Evolutionary conservation across 768 basidiomycete genomes (phyloP), one percentile per base, ranked within the genome.

Genomic region (Tulasnella sp.): DNA sequence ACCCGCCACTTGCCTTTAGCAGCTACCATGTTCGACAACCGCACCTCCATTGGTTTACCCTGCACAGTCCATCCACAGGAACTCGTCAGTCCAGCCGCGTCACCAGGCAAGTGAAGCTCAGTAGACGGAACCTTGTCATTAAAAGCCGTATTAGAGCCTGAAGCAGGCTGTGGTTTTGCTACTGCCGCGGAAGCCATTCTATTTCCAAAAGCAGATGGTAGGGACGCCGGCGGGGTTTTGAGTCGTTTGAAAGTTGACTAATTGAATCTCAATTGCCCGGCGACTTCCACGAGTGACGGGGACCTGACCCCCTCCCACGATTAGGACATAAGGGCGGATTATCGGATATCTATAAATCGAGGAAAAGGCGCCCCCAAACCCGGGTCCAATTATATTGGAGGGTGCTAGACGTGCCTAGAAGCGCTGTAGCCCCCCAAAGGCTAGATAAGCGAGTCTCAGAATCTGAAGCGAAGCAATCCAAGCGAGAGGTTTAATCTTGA

Each of bases 31-130:
- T 99, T 99, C 76, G 96, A 97, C 87, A 97, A 88, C 82, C 97
- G 93, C 83, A 99, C 92, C 87, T 99, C 97, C 93, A 97, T 98
- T 24, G 97, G 96, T 87, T 99, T 99, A 82, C 96, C 95, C 95
- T 98, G 83, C 37, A 41, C 18, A 83, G 75, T 82, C 76, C 48
- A 86, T 85, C 84, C 84, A 82, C 82, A 86, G 87, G 84, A 83
- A 82, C 76, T 76, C 78, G 75, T 76, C 40, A 79, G 72, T 72
- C 54, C 48, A 50, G 46, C 75, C n/a, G 75, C 73, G 40, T 34
- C 11, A 44, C 42, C 46, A 60, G 41, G 44, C 41, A 8, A 37
- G 79, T 80, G 48, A 46, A 50, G 50, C 28, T 18, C 3, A 5
- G 50, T 28, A 22, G 40, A 16, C 4, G 82, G 54, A 83, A 92